Conservation (phyloP, 2,329 filamentous ascomycete genomes). For the Fusarium tjaetaba region DNA sequence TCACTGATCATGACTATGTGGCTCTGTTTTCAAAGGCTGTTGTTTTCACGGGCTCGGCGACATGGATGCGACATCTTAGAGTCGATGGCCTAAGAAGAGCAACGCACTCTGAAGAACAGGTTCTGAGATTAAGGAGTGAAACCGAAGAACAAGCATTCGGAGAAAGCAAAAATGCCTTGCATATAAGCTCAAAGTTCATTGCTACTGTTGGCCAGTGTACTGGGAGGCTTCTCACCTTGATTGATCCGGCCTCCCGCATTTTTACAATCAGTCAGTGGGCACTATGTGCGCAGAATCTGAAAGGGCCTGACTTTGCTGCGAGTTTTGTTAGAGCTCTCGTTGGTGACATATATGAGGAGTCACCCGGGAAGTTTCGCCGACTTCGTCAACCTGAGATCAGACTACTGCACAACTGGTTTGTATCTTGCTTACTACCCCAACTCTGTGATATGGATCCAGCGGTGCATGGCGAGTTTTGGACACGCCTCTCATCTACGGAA, state of each 20-base stretch:
- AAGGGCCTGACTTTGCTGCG: not conserved
- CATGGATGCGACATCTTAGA: not conserved
- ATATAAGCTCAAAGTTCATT: not conserved
- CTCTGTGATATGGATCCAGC: not conserved
- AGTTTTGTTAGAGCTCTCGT: not conserved
- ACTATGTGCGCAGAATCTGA: not conserved
- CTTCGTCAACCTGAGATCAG: not conserved
- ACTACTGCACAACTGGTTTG: not conserved
- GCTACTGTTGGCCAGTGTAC: fast-evolving
- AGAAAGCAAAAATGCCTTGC: fast-evolving
- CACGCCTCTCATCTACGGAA: fast-evolving
- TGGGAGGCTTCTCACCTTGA: not conserved
- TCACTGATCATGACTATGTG: not conserved
- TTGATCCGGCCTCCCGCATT: not conserved
- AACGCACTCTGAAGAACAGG: no score
- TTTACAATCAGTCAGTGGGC: not conserved
- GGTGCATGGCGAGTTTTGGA: not conserved
- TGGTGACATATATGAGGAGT: not conserved
- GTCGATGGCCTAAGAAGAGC: no score
- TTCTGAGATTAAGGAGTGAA: no score
- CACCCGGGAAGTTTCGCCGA: not conserved
- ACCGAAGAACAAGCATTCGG: no score
- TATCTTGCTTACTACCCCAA: not conserved
- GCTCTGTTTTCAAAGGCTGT: fast-evolving
- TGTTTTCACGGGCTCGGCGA: not conserved